Base-by-base conservation (phyloP, 495 filamentous ascomycete species). In the Cercophora newfieldiana region DNA sequence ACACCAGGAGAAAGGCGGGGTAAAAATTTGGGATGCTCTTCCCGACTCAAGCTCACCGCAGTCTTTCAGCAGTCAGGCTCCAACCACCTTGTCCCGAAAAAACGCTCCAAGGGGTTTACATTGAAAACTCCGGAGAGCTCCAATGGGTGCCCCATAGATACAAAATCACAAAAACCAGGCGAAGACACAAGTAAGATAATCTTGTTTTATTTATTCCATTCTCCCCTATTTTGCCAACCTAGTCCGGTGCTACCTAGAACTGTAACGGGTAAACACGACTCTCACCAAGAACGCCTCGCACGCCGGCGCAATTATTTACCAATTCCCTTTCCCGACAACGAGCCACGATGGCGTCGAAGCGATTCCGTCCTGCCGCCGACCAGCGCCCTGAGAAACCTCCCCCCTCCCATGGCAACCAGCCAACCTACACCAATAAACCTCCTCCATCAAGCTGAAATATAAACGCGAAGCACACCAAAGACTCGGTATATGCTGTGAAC, bases 151-250 rank as follows among this genome's bases (percentile, higher is more conserved):
- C n/a, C n/a, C n/a, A n/a, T n/a, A n/a, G n/a, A n/a, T n/a, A n/a
- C n/a, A n/a, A n/a, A n/a, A n/a, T n/a, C n/a, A n/a, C n/a, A n/a
- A n/a, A n/a, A n/a, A n/a, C n/a, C n/a, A n/a, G n/a, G n/a, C n/a
- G n/a, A n/a, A 14, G 37, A 44, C 37, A 14, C 37, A 2, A 14
- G 37, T 55, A 26, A 7, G 25, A 26, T 55, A 55, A 7, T 55
- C 10, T 28, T 55, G 22, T 44, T 55, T 55, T 55, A 55, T 55
- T 55, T 55, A 55, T 55, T 55, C 51, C 51, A 55, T 24, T 55
- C 51, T 55, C 51, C 21, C 51, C 7, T 55, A 28, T 55, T 55
- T 55, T 55, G 51, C 51, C 51, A 55, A 16, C 22, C 51, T 28
- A 55, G 26, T 28, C 51, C 22, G 22, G 51, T 44, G 37, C 37